Evolutionary conservation across 768 basidiomycete genomes (phyloP), one percentile per base, ranked within the genome.

Genomic region (Amanita muscaria): DNA sequence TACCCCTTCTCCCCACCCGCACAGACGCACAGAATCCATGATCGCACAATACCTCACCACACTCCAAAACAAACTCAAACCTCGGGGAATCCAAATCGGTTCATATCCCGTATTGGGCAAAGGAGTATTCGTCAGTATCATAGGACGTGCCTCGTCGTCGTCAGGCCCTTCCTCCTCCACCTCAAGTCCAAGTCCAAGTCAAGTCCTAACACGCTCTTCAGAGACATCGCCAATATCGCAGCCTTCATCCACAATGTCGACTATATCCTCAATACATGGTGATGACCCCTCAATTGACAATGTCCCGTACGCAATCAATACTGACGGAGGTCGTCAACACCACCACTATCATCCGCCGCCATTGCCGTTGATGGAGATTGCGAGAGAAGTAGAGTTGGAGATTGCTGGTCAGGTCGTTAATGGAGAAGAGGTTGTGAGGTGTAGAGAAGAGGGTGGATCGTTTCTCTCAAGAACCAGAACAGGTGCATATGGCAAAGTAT

Each of bases 1-100:
- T 30, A 46, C 31, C 39, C 32, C 42, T 33, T 24, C 43, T 30
- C 11, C 31, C 15, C n/a, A n/a, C 33, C 34, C 21, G 15, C 16
- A 7, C 51, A 73, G 70, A 67, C 87, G 60, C 52, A 77, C 87
- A 0, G 93, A 97, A 67, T 88, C 87, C 1, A 77, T 78, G 58
- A 77, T 77, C 36, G 74, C 93, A 12, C 92, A 93, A 0, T 96
- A 83, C 63, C 71, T 97, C 19, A 85, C 88, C 1, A 66, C 73
- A 9, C 72, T 98, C 1, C 83, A 88, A 56, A 71, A 74, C 30
- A 79, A 86, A 40, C 75, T 90, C 2, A 77, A 73, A 55, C 64
- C 72, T 2, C 83, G 88, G 38, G 84, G 81, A 9, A 78, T 98
- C 38, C 80, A 87, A 58, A 74, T 93, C 15, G 85, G 92, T 33